Evolutionary conservation across 305 asterid species (phyloP), one percentile per base, ranked within the genome.

Genomic region (Galium porrigens): DNA sequence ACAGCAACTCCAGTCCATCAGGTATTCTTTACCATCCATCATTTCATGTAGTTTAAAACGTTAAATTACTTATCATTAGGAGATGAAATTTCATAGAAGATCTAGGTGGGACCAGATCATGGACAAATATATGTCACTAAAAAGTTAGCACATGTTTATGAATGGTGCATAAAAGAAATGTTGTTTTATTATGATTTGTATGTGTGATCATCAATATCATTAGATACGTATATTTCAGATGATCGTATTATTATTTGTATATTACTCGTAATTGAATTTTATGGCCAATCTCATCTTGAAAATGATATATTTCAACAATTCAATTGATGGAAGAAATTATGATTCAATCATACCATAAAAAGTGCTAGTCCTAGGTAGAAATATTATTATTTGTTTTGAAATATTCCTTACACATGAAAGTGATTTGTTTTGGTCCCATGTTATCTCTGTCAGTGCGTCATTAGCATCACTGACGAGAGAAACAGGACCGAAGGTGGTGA

Each of bases 401-500:
- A 44, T n/a, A n/a, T n/a, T 44, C 6, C 15, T 12, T 44, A 0
- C n/a, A 15, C 20, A 46, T 46, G 1, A 15, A 14, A 15, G 4
- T 48, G 9, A 48, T 15, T 48, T 0, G 53, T 15, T 46, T 46
- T 14, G 12, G 18, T 42, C 6, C 6, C 5, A 1, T 41, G 5
- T 14, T 12, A 0, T 48, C 0, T 48, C n/a, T 20, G 22, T 1
- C 66, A 87, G 95, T 78, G 95, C 97, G 1, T 84, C 97, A 36
- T 72, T 90, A 81, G 97, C 97, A 30, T 90, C 95, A 11, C 76
- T 87, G 80, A 90, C 95, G 64, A 76, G 97, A 44, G 97, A 83
- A 77, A 79, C 95, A 0, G 97, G 97, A 51, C 97, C 95, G 63
- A 87, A 84, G 72, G 88, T 90, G 73, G 97, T 90, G 78, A 87